Percentiles rank a stretch among this genome's conserved stretches.
Evolutionary conservation across 2,329 filamentous ascomycete genomes (phyloP).

Genomic region (Verticillium zaregamsianum): DNA sequence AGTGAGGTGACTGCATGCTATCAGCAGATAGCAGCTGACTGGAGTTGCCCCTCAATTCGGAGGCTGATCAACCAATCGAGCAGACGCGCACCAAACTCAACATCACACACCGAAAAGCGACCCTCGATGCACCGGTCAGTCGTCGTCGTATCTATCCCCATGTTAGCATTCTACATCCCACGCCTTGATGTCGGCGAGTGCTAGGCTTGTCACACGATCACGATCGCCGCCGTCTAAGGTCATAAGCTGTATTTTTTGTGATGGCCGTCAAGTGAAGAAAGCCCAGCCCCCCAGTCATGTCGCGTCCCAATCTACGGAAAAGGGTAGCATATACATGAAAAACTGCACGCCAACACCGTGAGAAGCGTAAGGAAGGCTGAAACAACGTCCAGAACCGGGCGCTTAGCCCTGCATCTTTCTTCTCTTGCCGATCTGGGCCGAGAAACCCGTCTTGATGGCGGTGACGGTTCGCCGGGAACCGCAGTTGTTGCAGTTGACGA

Average conservation of each 20-base stretch:
- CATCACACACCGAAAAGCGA: neutral
- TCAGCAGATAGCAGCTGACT: neutral
- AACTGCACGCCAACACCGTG: neutral
- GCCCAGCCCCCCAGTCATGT: neutral
- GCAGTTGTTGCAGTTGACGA: slow-evolving; percentile 89
- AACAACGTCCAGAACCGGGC: neutral
- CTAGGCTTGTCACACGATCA: neutral
- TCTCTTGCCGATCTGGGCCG: slow-evolving; percentile 97
- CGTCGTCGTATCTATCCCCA: neutral
- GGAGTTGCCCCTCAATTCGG: neutral
- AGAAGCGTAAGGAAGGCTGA: neutral
- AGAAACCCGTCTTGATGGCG: slow-evolving; percentile 99
- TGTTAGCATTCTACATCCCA: no score
- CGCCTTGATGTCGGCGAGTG: neutral
- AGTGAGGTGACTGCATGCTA: neutral
- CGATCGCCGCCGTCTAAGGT: neutral
- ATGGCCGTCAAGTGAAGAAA: neutral
- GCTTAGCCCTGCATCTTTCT: slow-evolving; percentile 83
- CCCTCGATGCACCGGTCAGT: neutral
- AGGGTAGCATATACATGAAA: neutral
- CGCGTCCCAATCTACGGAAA: neutral
- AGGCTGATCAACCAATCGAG: neutral
- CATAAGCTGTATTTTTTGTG: neutral
- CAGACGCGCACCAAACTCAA: neutral
- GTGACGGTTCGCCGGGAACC: slow-evolving; percentile 83